Base-by-base conservation (phyloP, 164 flowering plant genomes). In the Paratinospora sagittata region DNA sequence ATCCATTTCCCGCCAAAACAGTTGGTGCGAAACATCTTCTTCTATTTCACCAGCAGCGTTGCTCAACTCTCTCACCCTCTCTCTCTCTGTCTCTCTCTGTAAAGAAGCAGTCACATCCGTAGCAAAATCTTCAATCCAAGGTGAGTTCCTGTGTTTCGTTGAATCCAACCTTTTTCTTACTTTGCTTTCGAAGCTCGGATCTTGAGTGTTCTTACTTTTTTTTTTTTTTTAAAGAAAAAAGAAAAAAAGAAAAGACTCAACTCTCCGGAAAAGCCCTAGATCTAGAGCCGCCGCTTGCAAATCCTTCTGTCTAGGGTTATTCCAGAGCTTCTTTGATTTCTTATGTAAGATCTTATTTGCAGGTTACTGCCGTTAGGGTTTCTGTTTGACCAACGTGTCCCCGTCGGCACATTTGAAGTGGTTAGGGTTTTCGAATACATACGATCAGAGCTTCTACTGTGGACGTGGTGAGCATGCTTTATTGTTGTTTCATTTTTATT, bases 81-180 rank as follows among this genome's bases (percentile, higher is more conserved):
- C 26, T 49, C 61, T 8, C 63, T 52, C 37, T 52, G 14, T 17
- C 63, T 68, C 43, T 6, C 30, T 47, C 21, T 0, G 5, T 12
- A n/a, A 21, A 33, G 72, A 30, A 13, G 13, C n/a, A 43, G n/a
- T 16, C 63, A 57, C 58, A 55, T 41, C 57, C n/a, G 1, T 16
- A 43, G 11, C 36, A 45, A 11, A 62, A 27, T 41, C 67, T 62
- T 27, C 4, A 71, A 26, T 39, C 58, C 6, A 10, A 71, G 67
- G 73, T 71, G 60, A 41, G 73, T 57, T 69, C 64, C 21, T 58
- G 8, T 21, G 24, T 21, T 69, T 8, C 21, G 33, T 69, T 52
- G 27, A 69, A 55, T 57, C 63, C 1, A 1, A 21, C 21, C 66
- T 63, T 63, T 9, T 5, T 68, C 21, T 57, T 27, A 4, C 19